phyloP scores from a whole-genome alignment of 495 filamentous ascomycete genomes.

The Margaritispora aquatica region DNA sequence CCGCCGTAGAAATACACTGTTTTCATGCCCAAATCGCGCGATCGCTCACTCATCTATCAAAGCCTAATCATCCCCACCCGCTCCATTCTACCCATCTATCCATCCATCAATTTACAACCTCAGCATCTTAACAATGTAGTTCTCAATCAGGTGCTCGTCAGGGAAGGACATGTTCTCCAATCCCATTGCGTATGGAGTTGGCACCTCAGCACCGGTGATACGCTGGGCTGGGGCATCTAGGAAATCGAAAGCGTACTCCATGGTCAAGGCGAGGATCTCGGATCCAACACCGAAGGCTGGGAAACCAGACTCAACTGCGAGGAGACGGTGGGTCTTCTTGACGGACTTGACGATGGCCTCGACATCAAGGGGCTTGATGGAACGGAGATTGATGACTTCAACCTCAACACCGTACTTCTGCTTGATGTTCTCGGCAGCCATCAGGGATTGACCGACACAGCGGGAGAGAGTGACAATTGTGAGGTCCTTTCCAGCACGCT shows the following conservation, averaged over 20 bases:
- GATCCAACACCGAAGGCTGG: slow-evolving; percentile 86
- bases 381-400: slow-evolving; percentile 97
- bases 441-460: slow-evolving; percentile 87
- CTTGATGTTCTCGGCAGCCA: slow-evolving; percentile 83
- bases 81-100: not conserved
- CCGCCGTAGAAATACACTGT: slow-evolving; percentile 23
- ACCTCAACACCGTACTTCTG: slow-evolving; percentile 92
- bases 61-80: not conserved
- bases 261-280: slow-evolving; percentile 87
- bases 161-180: slow-evolving; percentile 94
- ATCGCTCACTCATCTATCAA: not conserved
- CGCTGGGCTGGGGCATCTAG: slow-evolving; percentile 87
- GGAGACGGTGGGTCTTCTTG: slow-evolving; percentile 93
- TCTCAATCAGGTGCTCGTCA: slow-evolving; percentile 70
- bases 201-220: slow-evolving; percentile 93
- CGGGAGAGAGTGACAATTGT: slow-evolving; percentile 93
- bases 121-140: slow-evolving; percentile 20
- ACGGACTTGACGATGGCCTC: slow-evolving; percentile 92
- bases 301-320: slow-evolving; percentile 93
- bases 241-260: slow-evolving; percentile 99
- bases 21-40: not conserved
- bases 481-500: slow-evolving; percentile 90
- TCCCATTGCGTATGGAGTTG: slow-evolving; percentile 83
- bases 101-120: slow-evolving; percentile 17
- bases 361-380: slow-evolving; percentile 92